phyloP scores from a whole-genome alignment of 176 grass and related monocot species.

The Oryza glaberrima region DNA sequence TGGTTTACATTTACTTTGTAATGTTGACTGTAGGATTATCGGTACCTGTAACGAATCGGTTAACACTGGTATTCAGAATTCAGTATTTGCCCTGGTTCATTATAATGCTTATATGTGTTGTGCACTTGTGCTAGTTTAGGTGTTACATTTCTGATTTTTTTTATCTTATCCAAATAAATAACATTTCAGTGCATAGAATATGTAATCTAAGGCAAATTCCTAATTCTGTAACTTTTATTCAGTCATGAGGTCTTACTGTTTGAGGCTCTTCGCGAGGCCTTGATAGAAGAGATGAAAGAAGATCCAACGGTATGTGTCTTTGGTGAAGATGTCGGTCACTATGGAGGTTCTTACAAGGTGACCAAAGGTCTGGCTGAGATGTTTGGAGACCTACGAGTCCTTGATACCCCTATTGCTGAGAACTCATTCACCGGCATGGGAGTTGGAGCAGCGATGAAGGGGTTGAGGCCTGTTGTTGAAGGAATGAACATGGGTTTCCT shows the following conservation, averaged over 20 bases:
- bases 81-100: not conserved
- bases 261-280: slow-evolving; percentile 86
- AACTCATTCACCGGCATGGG: slow-evolving; percentile 94
- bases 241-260: slow-evolving; percentile 82
- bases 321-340: slow-evolving; percentile 88
- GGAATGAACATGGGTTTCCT: slow-evolving; percentile 99
- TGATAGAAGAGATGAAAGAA: slow-evolving; percentile 86
- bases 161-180: not conserved
- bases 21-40: not conserved
- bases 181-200: not conserved
- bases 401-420: slow-evolving; percentile 88
- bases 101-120: not conserved
- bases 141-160: not conserved
- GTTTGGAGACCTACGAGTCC: slow-evolving; percentile 88
- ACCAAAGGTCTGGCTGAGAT: slow-evolving; percentile 79
- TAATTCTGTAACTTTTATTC: slow-evolving; percentile 30
- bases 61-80: not conserved
- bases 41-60: not conserved
- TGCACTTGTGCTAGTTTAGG: not conserved
- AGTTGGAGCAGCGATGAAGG: slow-evolving; percentile 85
- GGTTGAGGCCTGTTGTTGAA: slow-evolving; percentile 75
- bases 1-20: slow-evolving; percentile 11
- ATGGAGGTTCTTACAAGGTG: slow-evolving; percentile 91
- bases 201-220: not conserved
- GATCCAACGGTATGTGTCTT: slow-evolving; percentile 84